Base-by-base conservation (phyloP, 208 protist genomes). In the Trypanosoma melophagium region DNA sequence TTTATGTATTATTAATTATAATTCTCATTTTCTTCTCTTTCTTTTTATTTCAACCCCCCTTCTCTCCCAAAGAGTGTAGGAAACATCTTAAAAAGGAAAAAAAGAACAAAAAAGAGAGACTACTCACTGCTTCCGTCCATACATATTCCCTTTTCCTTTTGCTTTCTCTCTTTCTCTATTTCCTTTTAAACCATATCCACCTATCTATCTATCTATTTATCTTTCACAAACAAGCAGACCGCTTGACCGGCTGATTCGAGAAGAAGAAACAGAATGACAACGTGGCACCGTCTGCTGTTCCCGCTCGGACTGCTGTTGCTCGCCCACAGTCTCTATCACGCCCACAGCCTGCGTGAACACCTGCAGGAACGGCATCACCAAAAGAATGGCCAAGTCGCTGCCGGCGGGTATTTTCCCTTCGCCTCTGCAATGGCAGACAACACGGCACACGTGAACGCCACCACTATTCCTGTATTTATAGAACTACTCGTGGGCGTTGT, bases 241-340 rank as follows among this genome's bases (percentile, higher is more conserved):
- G 12, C 40, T 44, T 44, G 40, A 14, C 7, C 12, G 7, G 8
- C 7, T 44, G 9, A n/a, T 8, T 17, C 4, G 16, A 47, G 17
- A 7, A 44, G 50, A 61, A 41, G 45, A 7, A 44, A 24, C 45
- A 41, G 45, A 41, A 78, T 72, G 72, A 25, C 19, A 51, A 4
- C n/a, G 24, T 67, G 16, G 21, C 35, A 61, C 17, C 62, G 22
- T 17, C 51, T 65, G 41, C 0, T 90, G 10, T 89, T 93, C 55
- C 84, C 83, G 53, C 21, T 89, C 47, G 87, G 86, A 17, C 16
- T 93, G 7, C 13, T 83, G 14, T 60, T 94, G 3, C 69, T 93
- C 2, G 69, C 61, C 7, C 86, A 94, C 75, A 77, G 79, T 40
- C 38, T 93, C 49, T 93, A 87, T 58, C 76, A 87, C 52, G 83